Percentiles rank a stretch among this genome's conserved stretches.
These are phyloP conservation scores for Saccharum spontaneum DNA, from an alignment of 176 grass and related monocot genomes.

Conservation along the genomic window DNA sequence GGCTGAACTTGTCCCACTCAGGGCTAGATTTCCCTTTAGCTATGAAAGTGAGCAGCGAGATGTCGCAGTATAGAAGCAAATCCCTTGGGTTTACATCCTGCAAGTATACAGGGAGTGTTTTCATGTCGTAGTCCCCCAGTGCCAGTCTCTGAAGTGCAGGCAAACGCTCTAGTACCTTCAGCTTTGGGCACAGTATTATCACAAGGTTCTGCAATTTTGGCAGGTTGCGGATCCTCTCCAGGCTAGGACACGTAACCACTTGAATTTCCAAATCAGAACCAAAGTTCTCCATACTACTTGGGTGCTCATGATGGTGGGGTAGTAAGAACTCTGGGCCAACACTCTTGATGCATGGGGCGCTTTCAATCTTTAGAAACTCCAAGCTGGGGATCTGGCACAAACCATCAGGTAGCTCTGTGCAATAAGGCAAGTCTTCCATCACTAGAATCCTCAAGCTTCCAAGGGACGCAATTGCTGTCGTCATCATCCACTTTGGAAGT, in stretches of 20 bases:
- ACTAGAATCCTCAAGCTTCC: not conserved
- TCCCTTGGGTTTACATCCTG: not conserved
- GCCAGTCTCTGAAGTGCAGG: not conserved
- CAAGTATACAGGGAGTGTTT: not conserved
- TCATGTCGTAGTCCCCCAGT: not conserved
- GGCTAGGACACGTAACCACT: rapidly evolving
- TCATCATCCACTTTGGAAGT: not conserved
- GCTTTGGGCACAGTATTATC: not conserved
- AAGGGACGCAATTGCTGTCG: not conserved
- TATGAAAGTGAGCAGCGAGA: not conserved
- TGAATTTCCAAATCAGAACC: not conserved
- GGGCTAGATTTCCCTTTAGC: not conserved
- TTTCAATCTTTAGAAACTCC: not conserved
- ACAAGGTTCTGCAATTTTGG: not conserved
- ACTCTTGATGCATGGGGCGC: not conserved
- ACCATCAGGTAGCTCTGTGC: not conserved
- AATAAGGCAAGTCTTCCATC: not conserved
- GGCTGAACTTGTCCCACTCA: constrained; percentile 4
- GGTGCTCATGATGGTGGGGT: too few species aligned
- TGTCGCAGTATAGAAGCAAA: not conserved
- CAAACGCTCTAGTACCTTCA: not conserved
- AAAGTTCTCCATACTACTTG: not conserved
- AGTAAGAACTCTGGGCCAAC: not conserved
- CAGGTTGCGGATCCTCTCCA: not conserved
- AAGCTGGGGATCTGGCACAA: not conserved